Base-by-base conservation (phyloP, 768 basidiomycete genomes). In the Sutorius australiensis region DNA sequence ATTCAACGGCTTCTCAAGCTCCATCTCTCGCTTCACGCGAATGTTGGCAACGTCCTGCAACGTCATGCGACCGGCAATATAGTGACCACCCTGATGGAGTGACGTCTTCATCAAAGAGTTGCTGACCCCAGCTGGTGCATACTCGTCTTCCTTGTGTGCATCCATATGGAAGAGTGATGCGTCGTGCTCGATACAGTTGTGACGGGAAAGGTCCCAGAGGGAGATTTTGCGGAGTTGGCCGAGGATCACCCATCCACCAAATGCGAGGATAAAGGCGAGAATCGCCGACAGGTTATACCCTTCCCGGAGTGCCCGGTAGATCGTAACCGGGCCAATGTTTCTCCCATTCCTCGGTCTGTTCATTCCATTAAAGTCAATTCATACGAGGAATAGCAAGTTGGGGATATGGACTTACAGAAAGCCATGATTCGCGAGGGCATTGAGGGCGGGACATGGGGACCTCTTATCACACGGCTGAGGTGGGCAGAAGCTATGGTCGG, bases 371-470 rank as follows among this genome's bases (percentile, higher is more conserved):
- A 14, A 41, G 8, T 9, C 16, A 39, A 13, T 33, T 48, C 8
- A 50, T 13, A 51, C 3, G 4, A 32, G 48, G 38, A 13, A 16
- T 4, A 33, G 36, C 38, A 16, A 10, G 21, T 24, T 33, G 27
- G 5, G 14, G 37, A 38, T 12, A 4, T 10, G 19, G 46, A 75
- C 85, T 65, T 59, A 89, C 87, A 90, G 72, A 51, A 83, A 89
- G 2, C 85, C 84, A 51, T 89, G 85, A 58, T 89, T 89, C 0
- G 87, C 85, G 60, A 89, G 79, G 0, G 83, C 71, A 57, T 90
- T 89, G 36, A 90, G 65, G 2, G 86, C 88, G 1, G 88, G 88
- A 57, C 87, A 89, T 5, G 83, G 82, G 0, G 83, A 84, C 16
- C 87, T 78, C 46, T 71, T 75, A 54, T 85, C 85, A 13, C 69